These are phyloP conservation scores for Phytophthora aleatoria DNA, from an alignment of 352 stramenopile genomes.

Conservation along the genomic window DNA sequence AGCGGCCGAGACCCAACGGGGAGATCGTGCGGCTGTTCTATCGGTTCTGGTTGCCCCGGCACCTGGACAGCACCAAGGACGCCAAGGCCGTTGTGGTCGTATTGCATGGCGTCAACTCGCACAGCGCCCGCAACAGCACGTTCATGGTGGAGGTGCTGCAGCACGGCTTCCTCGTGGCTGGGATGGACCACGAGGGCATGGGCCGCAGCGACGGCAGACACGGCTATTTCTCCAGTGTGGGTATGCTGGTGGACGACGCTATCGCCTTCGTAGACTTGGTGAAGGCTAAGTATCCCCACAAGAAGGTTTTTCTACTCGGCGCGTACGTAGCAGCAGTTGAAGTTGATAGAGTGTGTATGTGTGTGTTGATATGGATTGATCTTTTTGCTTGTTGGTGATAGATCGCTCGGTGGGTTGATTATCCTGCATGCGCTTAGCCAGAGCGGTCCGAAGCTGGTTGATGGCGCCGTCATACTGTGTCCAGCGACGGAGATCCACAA, in stretches of 20 bases:
- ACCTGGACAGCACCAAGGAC: constrained; percentile 36
- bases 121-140: constrained; percentile 77
- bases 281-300: constrained; percentile 61
- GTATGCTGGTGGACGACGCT: constrained; percentile 68
- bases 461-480: constrained; percentile 74
- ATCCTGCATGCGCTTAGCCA: constrained; percentile 65
- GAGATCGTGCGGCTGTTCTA: constrained; percentile 68
- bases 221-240: constrained; percentile 72
- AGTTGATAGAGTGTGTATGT: constrained; percentile 1
- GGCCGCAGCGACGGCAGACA: constrained; percentile 76
- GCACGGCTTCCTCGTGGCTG: constrained; percentile 67
- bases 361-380: constrained; percentile 6
- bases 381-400: constrained; percentile 20
- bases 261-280: constrained; percentile 62
- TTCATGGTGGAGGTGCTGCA: constrained; percentile 75
- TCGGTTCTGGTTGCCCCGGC: constrained; percentile 65
- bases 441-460: constrained; percentile 50
- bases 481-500: constrained; percentile 73
- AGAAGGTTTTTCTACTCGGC: constrained; percentile 78
- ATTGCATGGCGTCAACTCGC: constrained; percentile 78
- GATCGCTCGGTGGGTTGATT: constrained; percentile 73
- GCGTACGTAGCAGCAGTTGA: constrained; percentile 38
- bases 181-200: constrained; percentile 78
- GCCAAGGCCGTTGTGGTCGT: constrained; percentile 68
- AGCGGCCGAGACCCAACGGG: constrained; percentile 41